Conservation (phyloP, 2,329 filamentous ascomycete genomes). For the Xylariaceae sp. region DNA sequence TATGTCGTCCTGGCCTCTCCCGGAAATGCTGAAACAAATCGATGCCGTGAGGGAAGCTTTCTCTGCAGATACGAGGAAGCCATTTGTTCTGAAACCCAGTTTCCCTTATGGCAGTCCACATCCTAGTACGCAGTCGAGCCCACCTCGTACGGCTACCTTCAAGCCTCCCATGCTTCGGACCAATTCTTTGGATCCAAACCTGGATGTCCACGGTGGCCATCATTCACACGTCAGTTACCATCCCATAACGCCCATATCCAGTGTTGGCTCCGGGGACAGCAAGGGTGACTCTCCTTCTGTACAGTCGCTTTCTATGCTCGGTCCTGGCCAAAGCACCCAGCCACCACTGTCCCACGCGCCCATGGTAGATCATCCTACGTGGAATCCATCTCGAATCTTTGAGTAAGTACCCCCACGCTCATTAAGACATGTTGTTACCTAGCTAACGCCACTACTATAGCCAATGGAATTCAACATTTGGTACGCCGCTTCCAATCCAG, state of each 20-base stretch:
- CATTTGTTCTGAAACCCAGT: constrained; percentile 86
- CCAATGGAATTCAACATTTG: constrained; percentile 95
- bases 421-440: no score
- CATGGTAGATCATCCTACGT: constrained; percentile 69
- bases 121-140: constrained; percentile 67
- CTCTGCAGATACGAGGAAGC: constrained; percentile 81
- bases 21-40: constrained; percentile 88
- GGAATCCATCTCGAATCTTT: constrained; percentile 90
- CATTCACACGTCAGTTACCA: constrained; percentile 72
- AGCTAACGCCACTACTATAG: constrained; percentile 54
- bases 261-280: constrained; percentile 72
- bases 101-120: constrained; percentile 87
- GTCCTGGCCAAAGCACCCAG: constrained; percentile 62
- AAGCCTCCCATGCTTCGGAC: constrained; percentile 54
- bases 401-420: no score
- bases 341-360: constrained; percentile 61
- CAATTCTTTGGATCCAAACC: constrained; percentile 60
- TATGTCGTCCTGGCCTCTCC: constrained; percentile 82
- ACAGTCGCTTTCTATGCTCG: constrained; percentile 76
- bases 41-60: constrained; percentile 90
- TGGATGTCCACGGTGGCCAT: constrained; percentile 61
- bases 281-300: constrained; percentile 79
- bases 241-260: constrained; percentile 82
- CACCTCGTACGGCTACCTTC: constrained; percentile 62
- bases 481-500: constrained; percentile 64